These are phyloP conservation scores for Phallus indusiatus DNA, from an alignment of 768 basidiomycete genomes.

Conservation along the genomic window DNA sequence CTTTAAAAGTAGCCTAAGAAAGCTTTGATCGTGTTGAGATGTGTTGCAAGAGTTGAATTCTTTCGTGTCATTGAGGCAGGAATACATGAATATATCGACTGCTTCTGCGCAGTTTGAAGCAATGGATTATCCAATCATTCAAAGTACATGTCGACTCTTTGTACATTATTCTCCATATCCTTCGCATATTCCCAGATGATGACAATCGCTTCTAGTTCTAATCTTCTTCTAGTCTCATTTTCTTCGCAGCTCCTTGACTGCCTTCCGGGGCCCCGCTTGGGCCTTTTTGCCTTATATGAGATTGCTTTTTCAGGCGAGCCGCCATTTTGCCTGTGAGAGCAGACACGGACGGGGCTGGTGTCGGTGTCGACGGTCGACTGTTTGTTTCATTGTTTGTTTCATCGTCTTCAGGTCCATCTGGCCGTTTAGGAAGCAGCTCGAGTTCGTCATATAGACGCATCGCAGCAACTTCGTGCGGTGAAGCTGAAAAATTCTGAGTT, in stretches of 20 bases:
- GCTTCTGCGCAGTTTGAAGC: too few relatives aligned
- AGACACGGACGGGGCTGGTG: not conserved
- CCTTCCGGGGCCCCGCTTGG: not conserved
- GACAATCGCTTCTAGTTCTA: too few relatives aligned
- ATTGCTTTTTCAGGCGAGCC: slow-evolving; percentile 1
- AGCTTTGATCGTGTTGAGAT: too few relatives aligned
- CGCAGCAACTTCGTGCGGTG: slow-evolving; percentile 35
- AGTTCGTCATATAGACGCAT: slow-evolving; percentile 56
- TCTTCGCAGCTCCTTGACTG: not conserved
- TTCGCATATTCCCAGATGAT: too few relatives aligned
- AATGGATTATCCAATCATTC: not conserved
- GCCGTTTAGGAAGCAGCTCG: slow-evolving; percentile 49
- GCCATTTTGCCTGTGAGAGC: not conserved
- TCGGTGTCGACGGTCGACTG: not conserved
- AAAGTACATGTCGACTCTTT: not conserved
- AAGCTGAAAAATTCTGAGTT: slow-evolving; percentile 38
- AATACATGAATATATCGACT: too few relatives aligned
- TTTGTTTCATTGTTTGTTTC: not conserved
- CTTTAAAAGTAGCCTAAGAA: too few relatives aligned
- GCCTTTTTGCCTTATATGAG: not conserved
- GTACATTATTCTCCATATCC: too few relatives aligned
- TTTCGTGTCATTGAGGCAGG: too few relatives aligned
- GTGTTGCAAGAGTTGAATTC: too few relatives aligned
- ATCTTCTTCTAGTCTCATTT: slow-evolving; percentile 1
- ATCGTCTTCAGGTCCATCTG: slow-evolving; percentile 22